phyloP scores from a whole-genome alignment of 106 monocot species.

The Cymbidium sinense region DNA sequence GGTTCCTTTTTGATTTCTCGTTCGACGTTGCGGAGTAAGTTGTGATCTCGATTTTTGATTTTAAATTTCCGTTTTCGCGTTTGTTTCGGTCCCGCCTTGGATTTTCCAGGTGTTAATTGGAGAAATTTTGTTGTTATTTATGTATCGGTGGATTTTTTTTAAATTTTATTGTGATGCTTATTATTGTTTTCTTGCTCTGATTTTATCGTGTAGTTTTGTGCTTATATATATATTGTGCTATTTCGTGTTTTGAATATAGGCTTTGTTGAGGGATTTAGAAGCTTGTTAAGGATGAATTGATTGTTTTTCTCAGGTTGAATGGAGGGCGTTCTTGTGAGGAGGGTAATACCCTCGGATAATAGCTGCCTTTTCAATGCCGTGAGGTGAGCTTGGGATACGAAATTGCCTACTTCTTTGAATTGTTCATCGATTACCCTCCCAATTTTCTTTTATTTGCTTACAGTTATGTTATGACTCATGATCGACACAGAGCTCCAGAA shows the following conservation, averaged over 20 bases:
- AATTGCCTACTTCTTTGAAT: background rate
- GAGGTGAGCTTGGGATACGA: conserved; percentile 40
- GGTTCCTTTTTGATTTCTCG: background rate
- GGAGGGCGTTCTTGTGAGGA: conserved; percentile 81
- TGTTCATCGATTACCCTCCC: background rate
- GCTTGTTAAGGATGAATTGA: background rate
- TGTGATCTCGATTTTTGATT: background rate
- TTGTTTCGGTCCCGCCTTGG: too few species aligned
- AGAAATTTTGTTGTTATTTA: too few species aligned
- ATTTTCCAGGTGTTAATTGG: too few species aligned
- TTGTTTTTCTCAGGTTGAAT: conserved; percentile 23
- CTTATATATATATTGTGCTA: too few species aligned
- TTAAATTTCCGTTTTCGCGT: background rate
- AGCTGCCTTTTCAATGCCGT: conserved; percentile 98
- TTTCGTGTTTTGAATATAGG: background rate
- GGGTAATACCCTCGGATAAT: conserved; percentile 98
- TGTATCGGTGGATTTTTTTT: too few species aligned
- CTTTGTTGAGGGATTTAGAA: background rate
- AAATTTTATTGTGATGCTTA: too few species aligned
- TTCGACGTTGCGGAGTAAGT: background rate
- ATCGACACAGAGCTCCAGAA: conserved; percentile 70
- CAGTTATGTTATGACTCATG: conserved; percentile 90
- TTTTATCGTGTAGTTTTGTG: background rate
- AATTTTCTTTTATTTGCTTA: conserved; percentile 8
- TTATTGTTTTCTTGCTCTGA: background rate